These are phyloP conservation scores for Venturia pyrina DNA, from an alignment of 2,329 filamentous ascomycete species.

Conservation along the genomic window DNA sequence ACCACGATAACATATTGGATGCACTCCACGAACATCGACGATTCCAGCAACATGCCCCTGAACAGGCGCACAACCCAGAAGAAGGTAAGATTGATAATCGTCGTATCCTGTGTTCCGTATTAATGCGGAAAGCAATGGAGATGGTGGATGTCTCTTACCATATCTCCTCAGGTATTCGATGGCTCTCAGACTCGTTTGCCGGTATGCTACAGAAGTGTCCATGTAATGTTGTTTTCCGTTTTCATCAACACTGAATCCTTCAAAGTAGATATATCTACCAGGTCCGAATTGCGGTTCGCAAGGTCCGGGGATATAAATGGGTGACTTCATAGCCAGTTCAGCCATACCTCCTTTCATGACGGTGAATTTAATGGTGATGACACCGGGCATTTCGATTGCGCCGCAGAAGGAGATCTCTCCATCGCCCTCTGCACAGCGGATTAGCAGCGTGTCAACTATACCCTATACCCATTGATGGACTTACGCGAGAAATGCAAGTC, in stretches of 20 bases:
- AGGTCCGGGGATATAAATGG: conserved; percentile 76
- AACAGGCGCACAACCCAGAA: conserved; percentile 76
- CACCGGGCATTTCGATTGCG: conserved; percentile 88
- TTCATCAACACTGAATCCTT: conserved; percentile 85
- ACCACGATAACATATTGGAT: not conserved
- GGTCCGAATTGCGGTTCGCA: conserved; percentile 84
- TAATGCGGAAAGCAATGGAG: not conserved
- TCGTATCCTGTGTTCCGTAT: conserved; percentile 35
- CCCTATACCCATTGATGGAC: conserved; percentile 17
- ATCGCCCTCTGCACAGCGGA: conserved; percentile 53
- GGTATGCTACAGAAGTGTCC: conserved; percentile 77
- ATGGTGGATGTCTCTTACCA: conserved; percentile 32
- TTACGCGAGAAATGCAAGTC: conserved; percentile 71
- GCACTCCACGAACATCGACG: conserved; percentile 58
- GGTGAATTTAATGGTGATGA: conserved; percentile 83
- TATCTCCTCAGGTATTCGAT: conserved; percentile 74
- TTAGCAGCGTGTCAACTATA: not conserved
- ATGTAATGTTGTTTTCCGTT: conserved; percentile 82
- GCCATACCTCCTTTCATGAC: conserved; percentile 74
- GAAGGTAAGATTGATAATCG: conserved; percentile 74
- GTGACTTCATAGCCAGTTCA: conserved; percentile 66
- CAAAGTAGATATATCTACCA: conserved; percentile 71
- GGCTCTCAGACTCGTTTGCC: conserved; percentile 66
- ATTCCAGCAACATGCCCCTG: conserved; percentile 84
- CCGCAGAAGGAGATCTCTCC: conserved; percentile 70